Evolutionary conservation across 1,284 basidiomycete genomes (phyloP), one percentile per base, ranked within the genome.

Genomic region (Malassezia pachydermatis): DNA sequence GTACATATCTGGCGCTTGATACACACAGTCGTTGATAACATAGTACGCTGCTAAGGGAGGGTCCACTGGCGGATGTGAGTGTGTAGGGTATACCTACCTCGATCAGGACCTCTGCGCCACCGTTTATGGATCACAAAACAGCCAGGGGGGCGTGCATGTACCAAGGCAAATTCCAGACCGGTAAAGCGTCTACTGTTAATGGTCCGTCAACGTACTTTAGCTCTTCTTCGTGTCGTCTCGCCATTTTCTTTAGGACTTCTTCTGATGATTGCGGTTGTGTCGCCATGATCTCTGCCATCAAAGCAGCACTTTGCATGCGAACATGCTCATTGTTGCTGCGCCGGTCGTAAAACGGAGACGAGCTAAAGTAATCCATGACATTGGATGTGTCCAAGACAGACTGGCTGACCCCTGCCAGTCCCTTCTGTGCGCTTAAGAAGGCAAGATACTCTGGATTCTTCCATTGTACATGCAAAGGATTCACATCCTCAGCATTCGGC

Each of bases 261-360:
- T 27, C 23, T 14, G 27, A 32, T 7, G 44, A 47, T n/a, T 37
- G 44, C 19, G 30, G 16, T n/a, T 25, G 22, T 1, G 22, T 32
- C 4, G 39, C 40, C 29, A 40, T 27, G 17, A 29, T 32, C 24
- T 52, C 44, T 2, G 32, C 41, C 6, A 52, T 22, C 1, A 47
- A 23, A 7, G 28, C 45, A 7, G 50, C 45, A 41, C 64, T 67
- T 41, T 69, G 66, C 66, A 69, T 69, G 9, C 66, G 61, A 25
- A 69, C 64, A 54, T 65, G 58, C 53, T 69, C 63, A 33, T 69
- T 69, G 41, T 63, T 67, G 52, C 59, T 60, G 20, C 58, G 48
- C 13, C 59, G 51, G 25, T 67, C 66, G 49, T 61, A 69, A 49
- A 69, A 69, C 14, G 63, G 63, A 14, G 63, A 65, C 22, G 54